Percentiles rank a stretch among this genome's conserved stretches.
Evolutionary conservation across 2,329 filamentous ascomycete genomes (phyloP).

Genomic region (Cladosporium sp.): DNA sequence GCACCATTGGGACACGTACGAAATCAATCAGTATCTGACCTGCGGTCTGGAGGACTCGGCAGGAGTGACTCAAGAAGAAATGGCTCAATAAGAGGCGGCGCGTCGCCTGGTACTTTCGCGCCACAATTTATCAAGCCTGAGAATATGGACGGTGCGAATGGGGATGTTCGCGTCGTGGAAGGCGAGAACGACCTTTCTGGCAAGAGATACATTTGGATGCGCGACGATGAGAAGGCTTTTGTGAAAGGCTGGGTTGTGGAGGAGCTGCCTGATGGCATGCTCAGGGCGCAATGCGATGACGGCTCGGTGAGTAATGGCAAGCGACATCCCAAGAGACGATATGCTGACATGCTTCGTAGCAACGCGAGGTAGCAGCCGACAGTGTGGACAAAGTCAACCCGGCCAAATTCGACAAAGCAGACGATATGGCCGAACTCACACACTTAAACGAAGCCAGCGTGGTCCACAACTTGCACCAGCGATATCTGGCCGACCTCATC

Average conservation of each 20-base stretch:
- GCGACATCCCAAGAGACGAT: background rate
- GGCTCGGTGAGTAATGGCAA: slow-evolving; percentile 66
- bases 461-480: slow-evolving; percentile 91
- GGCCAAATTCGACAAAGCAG: slow-evolving; percentile 98
- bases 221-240: slow-evolving; percentile 82
- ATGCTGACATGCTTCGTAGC: slow-evolving; percentile 50
- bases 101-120: slow-evolving; percentile 81
- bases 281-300: slow-evolving; percentile 92
- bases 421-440: slow-evolving; percentile 98
- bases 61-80: slow-evolving; percentile 39
- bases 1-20: slow-evolving; percentile 61
- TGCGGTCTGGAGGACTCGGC: slow-evolving; percentile 39
- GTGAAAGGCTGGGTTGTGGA: slow-evolving; percentile 90
- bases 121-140: slow-evolving; percentile 94
- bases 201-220: slow-evolving; percentile 97
- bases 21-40: slow-evolving; percentile 63
- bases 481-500: slow-evolving; percentile 94
- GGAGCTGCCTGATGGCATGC: slow-evolving; percentile 66
- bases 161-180: slow-evolving; percentile 71
- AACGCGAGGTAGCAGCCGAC: slow-evolving; percentile 82
- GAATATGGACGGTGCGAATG: slow-evolving; percentile 62
- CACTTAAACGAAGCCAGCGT: slow-evolving; percentile 97
- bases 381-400: slow-evolving; percentile 98
- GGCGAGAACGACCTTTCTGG: slow-evolving; percentile 99
- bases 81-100: slow-evolving; percentile 66